A percentile compares a stretch with the other conserved stretches of the same genome.
phyloP scores from a whole-genome alignment of 345 rosid genomes.

The Moricandia arvensis region DNA sequence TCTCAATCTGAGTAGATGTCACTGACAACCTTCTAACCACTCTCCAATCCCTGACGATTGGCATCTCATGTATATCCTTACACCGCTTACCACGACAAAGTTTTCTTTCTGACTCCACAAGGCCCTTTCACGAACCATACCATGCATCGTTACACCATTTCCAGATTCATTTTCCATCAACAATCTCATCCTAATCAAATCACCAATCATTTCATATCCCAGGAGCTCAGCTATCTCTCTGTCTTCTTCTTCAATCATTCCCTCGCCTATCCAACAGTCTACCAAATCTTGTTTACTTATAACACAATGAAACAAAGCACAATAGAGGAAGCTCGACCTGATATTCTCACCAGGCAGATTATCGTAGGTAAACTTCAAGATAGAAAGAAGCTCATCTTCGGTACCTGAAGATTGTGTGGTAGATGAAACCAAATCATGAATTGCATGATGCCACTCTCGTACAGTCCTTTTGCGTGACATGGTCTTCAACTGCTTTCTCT shows the following conservation, averaged over 20 bases:
- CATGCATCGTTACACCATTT: slow-evolving; percentile 39
- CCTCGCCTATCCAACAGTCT: background rate
- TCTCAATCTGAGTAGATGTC: background rate
- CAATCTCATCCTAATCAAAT: slow-evolving; percentile 36
- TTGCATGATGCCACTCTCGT: background rate
- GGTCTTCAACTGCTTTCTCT: background rate
- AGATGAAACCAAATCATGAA: background rate
- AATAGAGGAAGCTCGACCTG: slow-evolving; percentile 29
- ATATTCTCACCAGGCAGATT: slow-evolving; percentile 4
- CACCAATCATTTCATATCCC: slow-evolving; percentile 22
- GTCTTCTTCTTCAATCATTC: background rate
- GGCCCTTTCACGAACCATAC: slow-evolving; percentile 42
- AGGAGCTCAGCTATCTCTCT: slow-evolving; percentile 15
- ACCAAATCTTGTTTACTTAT: background rate
- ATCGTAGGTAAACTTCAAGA: slow-evolving; percentile 27
- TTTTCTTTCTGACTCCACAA: slow-evolving; percentile 1
- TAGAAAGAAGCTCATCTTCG: background rate
- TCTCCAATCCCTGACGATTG: background rate
- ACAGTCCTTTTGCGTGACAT: background rate
- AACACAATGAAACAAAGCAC: background rate
- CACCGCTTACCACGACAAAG: background rate
- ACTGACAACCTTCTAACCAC: slow-evolving; percentile 6
- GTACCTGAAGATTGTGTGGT: background rate
- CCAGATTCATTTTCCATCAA: slow-evolving; percentile 22
- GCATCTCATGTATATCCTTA: background rate